Base-by-base conservation (phyloP, 1,139 yeast species). In the Kodamaea anthophila region DNA sequence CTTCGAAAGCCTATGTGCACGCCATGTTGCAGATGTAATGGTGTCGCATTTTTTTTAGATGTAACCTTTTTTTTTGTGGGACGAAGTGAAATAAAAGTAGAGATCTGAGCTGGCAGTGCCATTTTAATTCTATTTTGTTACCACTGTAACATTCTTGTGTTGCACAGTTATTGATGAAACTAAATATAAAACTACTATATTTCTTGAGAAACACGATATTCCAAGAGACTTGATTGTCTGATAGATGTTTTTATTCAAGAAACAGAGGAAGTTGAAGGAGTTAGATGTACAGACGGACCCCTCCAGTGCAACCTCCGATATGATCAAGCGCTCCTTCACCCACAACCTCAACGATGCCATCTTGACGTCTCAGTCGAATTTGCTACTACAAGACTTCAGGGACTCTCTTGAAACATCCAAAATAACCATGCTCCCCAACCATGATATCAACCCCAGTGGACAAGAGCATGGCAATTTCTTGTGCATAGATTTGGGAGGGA, bases 401-500 rank as follows among this genome's bases (percentile, higher is more conserved):
- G 55, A 55, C 27, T 54, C 69, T 1, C 46, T 66, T 12, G 41
- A 45, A 3, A 49, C 53, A 35, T 54, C 65, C 15, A 39, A 44
- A 13, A 48, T 65, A 26, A 44, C 73, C 12, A 70, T 73, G 77
- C 49, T 72, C 20, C 72, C 76, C 9, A 66, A 68, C 33, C 58
- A 50, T 39, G 56, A 63, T 31, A 55, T 61, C 18, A 41, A 46
- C 19, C 72, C 77, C 13, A 56, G 62, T 2, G 72, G 73, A 3
- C 30, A 49, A 3, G 74, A 69, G 40, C 30, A 28, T 18, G 78
- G 78, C 3, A 53, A 54, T 23, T 67, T 43, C 37, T 51, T 73
- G 38, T 70, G 64, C 20, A 56, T 74, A 16, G 80, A 74, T 42
- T 49, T 74, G 33, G 80, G 80, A 5, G 80, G 80, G 1, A 65